Base-by-base conservation (phyloP, 495 filamentous ascomycete species). In the Parathielavia hyrcaniae region DNA sequence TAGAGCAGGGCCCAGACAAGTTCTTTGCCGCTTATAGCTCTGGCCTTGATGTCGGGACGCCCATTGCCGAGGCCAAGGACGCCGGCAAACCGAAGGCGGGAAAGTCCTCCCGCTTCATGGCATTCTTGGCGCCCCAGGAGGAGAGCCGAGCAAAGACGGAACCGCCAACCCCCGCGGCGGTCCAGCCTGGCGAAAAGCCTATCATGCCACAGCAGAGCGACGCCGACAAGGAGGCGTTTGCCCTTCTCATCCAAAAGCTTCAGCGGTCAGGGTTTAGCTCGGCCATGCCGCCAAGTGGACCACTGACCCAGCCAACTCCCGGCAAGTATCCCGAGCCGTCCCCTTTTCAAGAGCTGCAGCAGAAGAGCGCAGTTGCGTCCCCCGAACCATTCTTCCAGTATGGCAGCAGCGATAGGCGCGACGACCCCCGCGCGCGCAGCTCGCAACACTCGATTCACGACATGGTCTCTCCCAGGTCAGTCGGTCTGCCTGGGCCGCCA, bases 181-280 rank as follows among this genome's bases (percentile, higher is more conserved):
- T 60, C 13, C 65, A 69, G 26, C 20, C 17, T 16, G 38, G 46
- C 39, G 39, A 53, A 35, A 41, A 17, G 8, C 19, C 51, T 0
- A 30, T 22, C 13, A 38, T 22, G 23, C 61, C 75, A 9, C 59
- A 75, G 36, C 75, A 79, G n/a, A 78, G 79, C 36, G 78, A 79
- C 57, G 85, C 87, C 22, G 92, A 98, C 59, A 91, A 89, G 70
- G 85, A 89, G 73, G 93, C 89, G 1, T 98, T 98, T 68, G 86
- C 92, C 58, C 83, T 85, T 46, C 86, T 98, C 41, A 73, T 98
- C 35, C 82, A 88, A 59, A 95, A 97, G 80, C 82, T 98, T 39
- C 75, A 81, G 50, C 50, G 66, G 67, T 61, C 73, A 65, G 60
- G 73, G 41, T 0, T 59, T 59, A 30, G 60, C 1, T 35, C 63